These are phyloP conservation scores for Sordaria brevicollis DNA, from an alignment of 495 filamentous ascomycete genomes.

Conservation along the genomic window DNA sequence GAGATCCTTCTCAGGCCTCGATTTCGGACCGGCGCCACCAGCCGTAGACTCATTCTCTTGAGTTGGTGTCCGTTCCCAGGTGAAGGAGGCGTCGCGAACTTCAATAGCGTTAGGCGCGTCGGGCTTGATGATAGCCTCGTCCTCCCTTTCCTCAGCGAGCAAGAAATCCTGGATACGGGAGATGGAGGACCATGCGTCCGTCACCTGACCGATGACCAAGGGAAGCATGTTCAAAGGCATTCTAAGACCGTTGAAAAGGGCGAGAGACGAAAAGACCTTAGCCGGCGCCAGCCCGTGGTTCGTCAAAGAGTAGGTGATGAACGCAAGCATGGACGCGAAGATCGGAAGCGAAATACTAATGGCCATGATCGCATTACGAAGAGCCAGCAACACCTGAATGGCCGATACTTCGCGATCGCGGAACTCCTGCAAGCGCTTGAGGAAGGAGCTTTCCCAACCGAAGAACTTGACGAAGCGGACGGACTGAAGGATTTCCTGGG, in stretches of 20 bases:
- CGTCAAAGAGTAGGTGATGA: conserved; percentile 83
- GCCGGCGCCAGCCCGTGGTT: conserved; percentile 62
- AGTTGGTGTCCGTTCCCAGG: conserved; percentile 75
- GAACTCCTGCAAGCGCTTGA: conserved; percentile 62
- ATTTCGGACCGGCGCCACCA: conserved; percentile 19
- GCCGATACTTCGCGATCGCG: conserved; percentile 63
- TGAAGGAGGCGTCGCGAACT: conserved; percentile 68
- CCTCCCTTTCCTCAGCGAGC: conserved; percentile 71
- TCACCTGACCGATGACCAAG: conserved; percentile 75
- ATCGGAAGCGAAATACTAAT: conserved; percentile 66
- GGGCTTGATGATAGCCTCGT: conserved; percentile 55
- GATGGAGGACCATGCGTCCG: conserved; percentile 79
- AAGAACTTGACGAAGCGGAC: conserved; percentile 95
- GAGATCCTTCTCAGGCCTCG: conserved; percentile 25
- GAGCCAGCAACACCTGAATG: conserved; percentile 69
- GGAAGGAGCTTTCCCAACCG: conserved; percentile 84
- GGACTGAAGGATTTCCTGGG: conserved; percentile 83
- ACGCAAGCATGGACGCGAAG: conserved; percentile 89
- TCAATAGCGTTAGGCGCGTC: conserved; percentile 59
- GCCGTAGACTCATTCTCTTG: conserved; percentile 42
- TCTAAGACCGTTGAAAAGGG: conserved; percentile 82
- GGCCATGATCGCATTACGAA: conserved; percentile 77
- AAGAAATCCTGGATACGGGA: conserved; percentile 81
- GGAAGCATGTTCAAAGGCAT: conserved; percentile 84
- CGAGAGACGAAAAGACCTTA: conserved; percentile 81